Evolutionary conservation across 2,329 filamentous ascomycete genomes (phyloP).

Genomic region (Myriosclerotinia scirpicola): DNA sequence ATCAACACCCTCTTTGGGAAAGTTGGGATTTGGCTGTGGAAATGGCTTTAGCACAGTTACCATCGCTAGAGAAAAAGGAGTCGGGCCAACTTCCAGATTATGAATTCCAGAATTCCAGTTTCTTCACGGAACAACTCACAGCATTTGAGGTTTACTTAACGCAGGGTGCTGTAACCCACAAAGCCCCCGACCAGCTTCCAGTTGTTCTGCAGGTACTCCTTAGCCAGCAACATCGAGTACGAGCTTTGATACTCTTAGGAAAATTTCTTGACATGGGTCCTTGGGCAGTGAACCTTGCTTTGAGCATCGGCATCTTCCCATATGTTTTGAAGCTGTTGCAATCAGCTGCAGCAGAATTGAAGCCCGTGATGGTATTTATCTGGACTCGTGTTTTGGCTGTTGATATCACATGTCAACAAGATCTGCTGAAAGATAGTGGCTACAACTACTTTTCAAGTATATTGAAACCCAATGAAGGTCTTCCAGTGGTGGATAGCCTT

Average conservation of each 20-base stretch:
- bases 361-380: slow-evolving; percentile 99
- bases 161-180: slow-evolving; percentile 78
- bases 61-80: slow-evolving; percentile 78
- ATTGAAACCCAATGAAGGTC: slow-evolving; percentile 76
- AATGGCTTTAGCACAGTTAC: slow-evolving; percentile 87
- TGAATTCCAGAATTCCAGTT: slow-evolving; percentile 90
- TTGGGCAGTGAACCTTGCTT: slow-evolving; percentile 96
- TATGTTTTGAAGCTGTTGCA: slow-evolving; percentile 97
- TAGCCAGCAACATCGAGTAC: slow-evolving; percentile 89
- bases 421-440: slow-evolving; percentile 93
- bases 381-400: slow-evolving; percentile 96
- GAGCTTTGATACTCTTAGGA: slow-evolving; percentile 86
- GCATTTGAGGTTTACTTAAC: slow-evolving; percentile 95
- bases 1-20: slow-evolving; percentile 92
- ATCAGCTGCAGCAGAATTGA: slow-evolving; percentile 89
- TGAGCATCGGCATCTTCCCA: slow-evolving; percentile 97
- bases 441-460: slow-evolving; percentile 97
- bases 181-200: slow-evolving; percentile 89
- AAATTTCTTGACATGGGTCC: slow-evolving; percentile 94
- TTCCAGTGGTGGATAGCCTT: slow-evolving; percentile 83
- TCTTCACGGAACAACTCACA: slow-evolving; percentile 95
- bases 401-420: slow-evolving; percentile 88
- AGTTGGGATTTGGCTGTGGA: slow-evolving; percentile 98
- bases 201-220: slow-evolving; percentile 94
- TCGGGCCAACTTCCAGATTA: slow-evolving; percentile 65